Percentiles rank a stretch among this genome's conserved stretches.
phyloP scores from a whole-genome alignment of 2,329 filamentous ascomycete species.

The Stachybotrys chlorohalonatus region DNA sequence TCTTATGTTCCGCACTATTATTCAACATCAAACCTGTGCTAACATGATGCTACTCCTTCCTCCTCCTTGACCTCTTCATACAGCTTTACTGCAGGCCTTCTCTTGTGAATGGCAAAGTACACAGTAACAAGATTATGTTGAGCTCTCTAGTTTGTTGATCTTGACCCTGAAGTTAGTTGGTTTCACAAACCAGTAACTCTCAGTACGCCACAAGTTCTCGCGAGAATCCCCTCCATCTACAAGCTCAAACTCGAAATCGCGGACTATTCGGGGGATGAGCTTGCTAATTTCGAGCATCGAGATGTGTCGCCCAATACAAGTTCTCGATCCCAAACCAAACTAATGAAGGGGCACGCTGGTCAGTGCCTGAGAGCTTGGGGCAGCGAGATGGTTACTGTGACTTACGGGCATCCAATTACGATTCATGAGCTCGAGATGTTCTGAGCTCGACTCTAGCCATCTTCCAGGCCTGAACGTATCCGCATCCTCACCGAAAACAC shows the following conservation, averaged over 20 bases:
- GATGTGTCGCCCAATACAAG: constrained; percentile 33
- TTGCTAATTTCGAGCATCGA: constrained; percentile 33
- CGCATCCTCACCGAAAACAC: constrained; percentile 21
- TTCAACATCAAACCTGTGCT: too few relatives aligned
- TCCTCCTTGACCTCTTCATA: too few relatives aligned
- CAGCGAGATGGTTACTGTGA: neutral
- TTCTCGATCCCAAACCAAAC: constrained; percentile 31
- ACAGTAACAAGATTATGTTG: too few relatives aligned
- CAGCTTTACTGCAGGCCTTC: too few relatives aligned
- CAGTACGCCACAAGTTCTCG: constrained; percentile 18
- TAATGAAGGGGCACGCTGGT: constrained; percentile 4
- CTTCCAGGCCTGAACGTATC: constrained; percentile 28
- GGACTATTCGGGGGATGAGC: constrained; percentile 27
- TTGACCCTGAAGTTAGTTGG: constrained; percentile 27
- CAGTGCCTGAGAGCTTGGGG: too few relatives aligned
- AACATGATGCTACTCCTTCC: too few relatives aligned
- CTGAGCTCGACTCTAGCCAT: constrained; percentile 22
- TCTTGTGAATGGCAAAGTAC: too few relatives aligned
- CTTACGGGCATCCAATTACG: constrained; percentile 17
- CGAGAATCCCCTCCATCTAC: neutral
- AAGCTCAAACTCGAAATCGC: constrained; percentile 23
- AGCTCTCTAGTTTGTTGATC: neutral
- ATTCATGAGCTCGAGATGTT: constrained; percentile 16
- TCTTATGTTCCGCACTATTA: too few relatives aligned
- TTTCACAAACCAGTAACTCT: constrained; percentile 34